Conservation (phyloP, 768 basidiomycete genomes). For the Favolaschia claudopus region DNA sequence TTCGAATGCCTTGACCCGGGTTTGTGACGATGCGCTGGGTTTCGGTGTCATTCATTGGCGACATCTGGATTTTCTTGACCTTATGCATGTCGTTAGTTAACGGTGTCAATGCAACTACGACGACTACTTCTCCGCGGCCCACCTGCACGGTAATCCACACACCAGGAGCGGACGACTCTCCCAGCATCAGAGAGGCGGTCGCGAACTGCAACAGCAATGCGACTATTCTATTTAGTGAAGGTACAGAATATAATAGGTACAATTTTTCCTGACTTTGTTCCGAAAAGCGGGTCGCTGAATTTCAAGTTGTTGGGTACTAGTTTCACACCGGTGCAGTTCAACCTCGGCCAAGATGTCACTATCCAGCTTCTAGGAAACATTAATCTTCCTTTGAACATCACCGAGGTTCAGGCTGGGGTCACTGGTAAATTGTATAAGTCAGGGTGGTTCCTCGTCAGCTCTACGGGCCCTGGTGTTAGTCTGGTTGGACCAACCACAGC, state of each 20-base stretch:
- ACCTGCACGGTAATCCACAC: slow-evolving; percentile 24
- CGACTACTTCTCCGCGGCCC: slow-evolving; percentile 9
- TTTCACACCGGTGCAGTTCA: slow-evolving; percentile 21
- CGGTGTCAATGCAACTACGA: background rate
- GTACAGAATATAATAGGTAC: slow-evolving; percentile 22
- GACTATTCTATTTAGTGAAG: slow-evolving; percentile 17
- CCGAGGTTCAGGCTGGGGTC: slow-evolving; percentile 22
- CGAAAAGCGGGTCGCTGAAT: background rate
- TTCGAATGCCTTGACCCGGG: no score
- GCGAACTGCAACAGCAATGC: slow-evolving; percentile 21
- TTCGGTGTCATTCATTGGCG: no score
- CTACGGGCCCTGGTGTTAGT: slow-evolving; percentile 17
- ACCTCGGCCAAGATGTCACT: slow-evolving; percentile 22
- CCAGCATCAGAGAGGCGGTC: slow-evolving; percentile 17
- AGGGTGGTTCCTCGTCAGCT: slow-evolving; percentile 20
- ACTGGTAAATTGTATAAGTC: slow-evolving; percentile 18
- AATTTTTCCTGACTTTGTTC: background rate
- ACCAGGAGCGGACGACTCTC: slow-evolving; percentile 18
- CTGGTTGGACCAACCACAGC: slow-evolving; percentile 17
- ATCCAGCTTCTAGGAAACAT: slow-evolving; percentile 21
- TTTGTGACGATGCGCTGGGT: no score
- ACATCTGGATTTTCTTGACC: no score
- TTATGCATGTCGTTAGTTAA: no score
- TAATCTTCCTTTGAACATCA: slow-evolving; percentile 23
- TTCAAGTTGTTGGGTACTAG: background rate